Base-by-base conservation (phyloP, 768 basidiomycete species). In the Clavaria fumosa region DNA sequence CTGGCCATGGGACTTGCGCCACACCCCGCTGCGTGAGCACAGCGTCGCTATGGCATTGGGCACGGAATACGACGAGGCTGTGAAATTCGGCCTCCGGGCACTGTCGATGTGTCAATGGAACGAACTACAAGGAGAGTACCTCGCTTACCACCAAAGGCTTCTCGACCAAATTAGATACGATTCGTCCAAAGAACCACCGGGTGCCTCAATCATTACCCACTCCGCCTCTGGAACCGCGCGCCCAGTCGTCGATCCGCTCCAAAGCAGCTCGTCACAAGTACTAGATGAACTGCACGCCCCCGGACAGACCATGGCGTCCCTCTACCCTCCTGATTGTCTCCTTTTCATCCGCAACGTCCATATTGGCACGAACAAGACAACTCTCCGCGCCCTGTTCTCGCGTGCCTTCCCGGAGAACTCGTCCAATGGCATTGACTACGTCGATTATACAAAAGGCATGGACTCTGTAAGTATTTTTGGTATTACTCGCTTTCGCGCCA, bases 391-490 rank as follows among this genome's bases (percentile, higher is more conserved):
- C 2, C 51, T 83, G 4, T 75, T 85, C 42, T 47, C 61, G 0
- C 50, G 49, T 5, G 63, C 69, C 2, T 64, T 73, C 31, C 27
- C 11, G 4, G 28, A 17, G n/a, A 41, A 28, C 7, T 39, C 40
- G 15, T 37, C 39, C 19, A 55, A 57, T 5, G 69, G 62, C 2
- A 53, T 88, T 20, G 79, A 86, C 48, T 89, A 89, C 39, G 67
- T 86, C 12, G 84, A 88, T 54, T 86, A 71, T 52, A 72, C 52
- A 45, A 86, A 84, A 51, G 77, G 79, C 11, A 73, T 79, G 64
- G 74, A 82, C 44, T 65, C 68, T 12, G 83, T 84, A 47, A 32
- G 73, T 59, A 15, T 35, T 2, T 34, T 27, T 44, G 34, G 6
- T 15, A 34, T 30, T 33, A 28, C 17, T 1, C 17, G 6, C 21